Conservation (phyloP, 2,329 filamentous ascomycete species). For the Fusarium verrucosum region DNA sequence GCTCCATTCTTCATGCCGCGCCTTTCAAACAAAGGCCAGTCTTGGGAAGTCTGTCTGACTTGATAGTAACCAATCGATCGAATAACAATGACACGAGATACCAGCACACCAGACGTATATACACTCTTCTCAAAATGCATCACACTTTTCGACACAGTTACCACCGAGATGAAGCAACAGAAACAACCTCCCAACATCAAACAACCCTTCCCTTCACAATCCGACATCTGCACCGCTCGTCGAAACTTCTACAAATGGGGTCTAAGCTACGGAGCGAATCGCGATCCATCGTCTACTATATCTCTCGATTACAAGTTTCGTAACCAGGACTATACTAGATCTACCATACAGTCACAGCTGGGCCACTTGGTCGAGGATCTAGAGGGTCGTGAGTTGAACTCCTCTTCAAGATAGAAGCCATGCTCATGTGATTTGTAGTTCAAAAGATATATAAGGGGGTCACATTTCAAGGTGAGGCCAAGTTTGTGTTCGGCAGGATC, state of each 20-base stretch:
- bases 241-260: constrained; percentile 25
- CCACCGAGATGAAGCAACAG: not conserved
- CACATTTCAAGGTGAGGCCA: constrained; percentile 3
- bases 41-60: not conserved
- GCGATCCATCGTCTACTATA: not conserved
- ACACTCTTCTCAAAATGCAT: constrained; percentile 13
- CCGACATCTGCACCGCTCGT: not conserved
- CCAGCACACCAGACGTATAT: not conserved
- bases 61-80: not conserved
- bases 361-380: constrained; percentile 18
- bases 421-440: constrained; percentile 1
- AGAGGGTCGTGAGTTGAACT: constrained; percentile 8
- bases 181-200: not conserved
- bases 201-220: not conserved
- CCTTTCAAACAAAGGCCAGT: not conserved
- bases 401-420: no score
- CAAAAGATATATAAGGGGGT: constrained; percentile 3
- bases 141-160: constrained; percentile 4
- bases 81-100: not conserved
- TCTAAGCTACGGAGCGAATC: constrained; percentile 13
- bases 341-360: constrained; percentile 7
- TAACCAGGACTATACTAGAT: constrained; percentile 9
- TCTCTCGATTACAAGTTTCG: constrained; percentile 33
- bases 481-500: constrained; percentile 7
- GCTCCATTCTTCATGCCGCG: not conserved